Conservation (phyloP, 2,329 filamentous ascomycete species). For the Helotiales sp. region DNA sequence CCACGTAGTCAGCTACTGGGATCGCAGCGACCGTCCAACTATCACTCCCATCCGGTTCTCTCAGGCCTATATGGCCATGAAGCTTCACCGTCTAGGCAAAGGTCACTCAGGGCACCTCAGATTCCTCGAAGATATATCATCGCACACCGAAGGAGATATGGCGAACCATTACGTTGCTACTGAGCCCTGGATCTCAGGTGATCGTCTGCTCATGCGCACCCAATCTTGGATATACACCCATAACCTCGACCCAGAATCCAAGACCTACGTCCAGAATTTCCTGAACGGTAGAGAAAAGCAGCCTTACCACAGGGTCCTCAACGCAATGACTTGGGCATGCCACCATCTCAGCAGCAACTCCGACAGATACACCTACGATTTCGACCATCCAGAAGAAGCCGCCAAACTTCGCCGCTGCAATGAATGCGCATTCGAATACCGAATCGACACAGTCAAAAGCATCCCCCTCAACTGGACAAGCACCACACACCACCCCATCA, state of each 20-base stretch:
- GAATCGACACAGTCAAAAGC: background rate
- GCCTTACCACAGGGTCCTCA: background rate
- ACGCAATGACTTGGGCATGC: background rate
- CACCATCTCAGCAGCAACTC: background rate
- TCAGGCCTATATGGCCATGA: background rate
- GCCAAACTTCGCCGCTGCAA: background rate
- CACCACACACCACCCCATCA: background rate
- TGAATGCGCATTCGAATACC: slow-evolving; percentile 10
- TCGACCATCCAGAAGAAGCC: background rate
- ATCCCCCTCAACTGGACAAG: background rate
- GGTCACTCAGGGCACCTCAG: background rate
- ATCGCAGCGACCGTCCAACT: background rate
- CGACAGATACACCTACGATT: background rate
- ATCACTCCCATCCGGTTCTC: slow-evolving; percentile 3
- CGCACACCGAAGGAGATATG: background rate
- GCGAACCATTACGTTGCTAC: background rate
- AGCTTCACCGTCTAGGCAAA: background rate
- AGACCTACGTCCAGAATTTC: background rate
- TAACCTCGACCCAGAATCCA: background rate
- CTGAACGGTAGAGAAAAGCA: background rate
- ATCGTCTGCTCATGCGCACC: background rate
- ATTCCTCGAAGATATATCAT: background rate
- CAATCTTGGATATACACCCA: background rate
- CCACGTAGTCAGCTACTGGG: background rate
- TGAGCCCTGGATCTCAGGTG: background rate